These are phyloP conservation scores for Bassia scoparia DNA, from an alignment of 148 eudicot species.

Conservation along the genomic window DNA sequence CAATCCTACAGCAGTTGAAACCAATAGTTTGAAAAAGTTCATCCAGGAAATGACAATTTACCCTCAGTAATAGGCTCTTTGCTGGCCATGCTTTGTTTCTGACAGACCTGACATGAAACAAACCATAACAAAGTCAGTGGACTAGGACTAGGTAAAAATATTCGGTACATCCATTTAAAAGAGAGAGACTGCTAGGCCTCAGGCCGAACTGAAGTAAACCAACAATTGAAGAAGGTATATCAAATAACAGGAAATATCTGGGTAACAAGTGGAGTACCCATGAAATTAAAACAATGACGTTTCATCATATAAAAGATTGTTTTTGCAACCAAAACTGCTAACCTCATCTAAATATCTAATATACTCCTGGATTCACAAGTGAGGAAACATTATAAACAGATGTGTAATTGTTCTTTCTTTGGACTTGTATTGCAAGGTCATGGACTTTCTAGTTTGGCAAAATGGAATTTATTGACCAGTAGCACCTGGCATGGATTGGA, in stretches of 20 bases:
- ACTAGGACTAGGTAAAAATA: neutral
- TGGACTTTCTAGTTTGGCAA: too few species aligned
- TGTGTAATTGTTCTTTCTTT: too few species aligned
- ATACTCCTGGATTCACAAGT: too few species aligned
- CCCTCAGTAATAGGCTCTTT: slow-evolving; percentile 46
- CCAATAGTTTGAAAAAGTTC: neutral
- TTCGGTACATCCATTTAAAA: neutral
- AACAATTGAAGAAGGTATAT: neutral
- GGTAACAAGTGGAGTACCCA: neutral
- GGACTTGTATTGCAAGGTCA: too few species aligned
- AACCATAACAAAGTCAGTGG: slow-evolving; percentile 2
- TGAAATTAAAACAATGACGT: neutral
- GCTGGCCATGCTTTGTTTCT: slow-evolving; percentile 32
- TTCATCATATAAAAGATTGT: too few species aligned
- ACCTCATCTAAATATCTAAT: too few species aligned
- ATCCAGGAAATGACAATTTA: slow-evolving; percentile 29
- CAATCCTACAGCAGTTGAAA: neutral
- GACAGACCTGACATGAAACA: slow-evolving; percentile 35
- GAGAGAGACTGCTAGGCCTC: neutral
- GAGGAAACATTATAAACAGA: too few species aligned
- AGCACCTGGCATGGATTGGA: too few species aligned
- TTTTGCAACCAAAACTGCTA: too few species aligned
- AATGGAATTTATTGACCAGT: too few species aligned
- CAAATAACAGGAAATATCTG: neutral
- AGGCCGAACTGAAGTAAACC: neutral